These are phyloP conservation scores for Colletotrichum sojae DNA, from an alignment of 2,329 filamentous ascomycete genomes.

Conservation along the genomic window DNA sequence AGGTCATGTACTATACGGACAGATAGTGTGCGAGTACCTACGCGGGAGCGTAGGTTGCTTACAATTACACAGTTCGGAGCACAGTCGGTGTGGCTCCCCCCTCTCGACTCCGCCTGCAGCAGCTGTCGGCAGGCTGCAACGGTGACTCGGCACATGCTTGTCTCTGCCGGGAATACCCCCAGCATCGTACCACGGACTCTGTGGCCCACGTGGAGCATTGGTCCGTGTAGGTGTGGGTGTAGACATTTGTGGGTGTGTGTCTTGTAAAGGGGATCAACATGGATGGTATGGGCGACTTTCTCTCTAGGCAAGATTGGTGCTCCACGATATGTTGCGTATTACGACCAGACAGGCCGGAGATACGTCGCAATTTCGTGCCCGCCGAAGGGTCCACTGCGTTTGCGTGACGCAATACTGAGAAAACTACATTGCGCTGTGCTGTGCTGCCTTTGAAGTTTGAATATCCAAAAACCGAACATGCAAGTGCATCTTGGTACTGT, in stretches of 20 bases:
- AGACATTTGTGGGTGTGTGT: slow-evolving; percentile 10
- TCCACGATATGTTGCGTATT: slow-evolving; percentile 9
- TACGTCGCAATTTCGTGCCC: slow-evolving; percentile 29
- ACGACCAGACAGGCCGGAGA: slow-evolving; percentile 21
- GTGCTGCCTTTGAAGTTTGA: no score
- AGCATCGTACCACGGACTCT: slow-evolving; percentile 36
- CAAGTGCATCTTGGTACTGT: no score
- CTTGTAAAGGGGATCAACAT: not conserved
- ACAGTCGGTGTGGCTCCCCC: slow-evolving; percentile 20
- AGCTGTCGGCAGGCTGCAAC: slow-evolving; percentile 37
- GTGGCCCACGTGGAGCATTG: slow-evolving; percentile 38
- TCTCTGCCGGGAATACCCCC: slow-evolving; percentile 40
- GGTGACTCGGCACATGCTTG: slow-evolving; percentile 41
- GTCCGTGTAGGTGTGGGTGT: slow-evolving; percentile 33
- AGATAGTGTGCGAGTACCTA: no score
- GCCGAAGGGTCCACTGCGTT: slow-evolving; percentile 28
- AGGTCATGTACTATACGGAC: no score
- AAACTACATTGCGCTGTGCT: slow-evolving; percentile 11
- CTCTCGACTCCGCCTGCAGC: slow-evolving; percentile 20
- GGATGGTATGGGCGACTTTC: not conserved
- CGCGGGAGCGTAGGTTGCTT: no score
- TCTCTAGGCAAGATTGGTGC: no score
- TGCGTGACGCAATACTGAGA: slow-evolving; percentile 31
- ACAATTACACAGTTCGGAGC: no score
- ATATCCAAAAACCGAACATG: not conserved